Conservation (phyloP, 768 basidiomycete species). For the Suillus clintonianus region DNA sequence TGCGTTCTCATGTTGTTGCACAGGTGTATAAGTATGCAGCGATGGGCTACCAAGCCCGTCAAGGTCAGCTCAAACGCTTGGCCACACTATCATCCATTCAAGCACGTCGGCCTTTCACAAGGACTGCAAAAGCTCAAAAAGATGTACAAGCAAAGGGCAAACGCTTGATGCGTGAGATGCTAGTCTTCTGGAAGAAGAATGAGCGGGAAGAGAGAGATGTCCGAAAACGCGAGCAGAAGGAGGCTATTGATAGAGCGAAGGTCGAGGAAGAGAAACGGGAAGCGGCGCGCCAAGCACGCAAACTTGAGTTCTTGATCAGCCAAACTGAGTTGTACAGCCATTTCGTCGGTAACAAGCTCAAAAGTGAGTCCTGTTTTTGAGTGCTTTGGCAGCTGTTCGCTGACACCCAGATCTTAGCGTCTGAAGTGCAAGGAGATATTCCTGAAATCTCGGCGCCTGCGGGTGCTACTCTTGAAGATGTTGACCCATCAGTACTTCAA, state of each 20-base stretch:
- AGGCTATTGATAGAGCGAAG: conserved; percentile 84
- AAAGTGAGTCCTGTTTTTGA: conserved; percentile 54
- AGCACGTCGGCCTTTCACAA: conserved; percentile 72
- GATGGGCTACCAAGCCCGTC: conserved; percentile 64
- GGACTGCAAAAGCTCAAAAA: conserved; percentile 76
- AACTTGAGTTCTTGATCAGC: conserved; percentile 97
- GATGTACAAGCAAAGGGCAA: conserved; percentile 85
- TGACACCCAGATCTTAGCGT: conserved; percentile 47
- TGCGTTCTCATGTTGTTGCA: conserved; percentile 9
- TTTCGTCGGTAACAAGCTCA: conserved; percentile 96
- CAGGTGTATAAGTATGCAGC: conserved; percentile 83
- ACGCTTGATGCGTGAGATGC: conserved; percentile 92
- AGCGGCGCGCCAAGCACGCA: conserved; percentile 89
- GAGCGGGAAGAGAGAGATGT: conserved; percentile 95
- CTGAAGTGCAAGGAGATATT: conserved; percentile 71
- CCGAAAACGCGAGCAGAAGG: conserved; percentile 92
- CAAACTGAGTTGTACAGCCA: conserved; percentile 99
- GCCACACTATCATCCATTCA: conserved; percentile 75
- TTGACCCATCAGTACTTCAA: conserved; percentile 52
- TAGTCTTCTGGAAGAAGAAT: conserved; percentile 97
- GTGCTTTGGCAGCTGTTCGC: conserved; percentile 3
- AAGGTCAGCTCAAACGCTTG: conserved; percentile 73
- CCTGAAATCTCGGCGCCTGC: conserved; percentile 46
- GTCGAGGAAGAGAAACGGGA: conserved; percentile 93
- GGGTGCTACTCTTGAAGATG: conserved; percentile 60